Percentiles rank a stretch among this genome's conserved stretches.
Evolutionary conservation across 345 rosid species (phyloP).

Genomic region (Noccaea caerulescens): DNA sequence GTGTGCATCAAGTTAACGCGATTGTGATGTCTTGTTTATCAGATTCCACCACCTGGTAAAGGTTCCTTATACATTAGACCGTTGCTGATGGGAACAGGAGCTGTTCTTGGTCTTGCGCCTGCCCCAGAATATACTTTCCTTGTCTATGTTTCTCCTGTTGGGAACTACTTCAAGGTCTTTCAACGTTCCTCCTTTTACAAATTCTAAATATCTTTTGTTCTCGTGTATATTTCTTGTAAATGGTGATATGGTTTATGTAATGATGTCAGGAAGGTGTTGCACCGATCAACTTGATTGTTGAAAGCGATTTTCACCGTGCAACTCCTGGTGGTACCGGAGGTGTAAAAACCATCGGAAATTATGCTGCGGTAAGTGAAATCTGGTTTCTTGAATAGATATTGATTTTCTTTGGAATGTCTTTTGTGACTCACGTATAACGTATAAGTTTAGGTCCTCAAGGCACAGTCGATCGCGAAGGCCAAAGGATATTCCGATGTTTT

Average conservation of each 20-base stretch:
- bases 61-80: conserved; percentile 92
- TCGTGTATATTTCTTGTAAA: neutral
- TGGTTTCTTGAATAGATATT: neutral
- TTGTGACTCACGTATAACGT: neutral
- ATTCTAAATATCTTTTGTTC: neutral
- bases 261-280: conserved; percentile 82
- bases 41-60: conserved; percentile 94
- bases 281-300: conserved; percentile 48
- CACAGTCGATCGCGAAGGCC: conserved; percentile 44
- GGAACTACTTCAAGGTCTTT: conserved; percentile 89
- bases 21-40: conserved; percentile 34
- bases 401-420: neutral
- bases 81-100: conserved; percentile 94
- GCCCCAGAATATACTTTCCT: conserved; percentile 94
- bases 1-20: neutral
- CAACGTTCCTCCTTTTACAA: neutral
- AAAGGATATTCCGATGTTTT: conserved; percentile 48
- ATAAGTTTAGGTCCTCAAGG: conserved; percentile 36
- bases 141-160: conserved; percentile 92
- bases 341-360: conserved; percentile 92
- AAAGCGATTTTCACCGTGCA: conserved; percentile 60
- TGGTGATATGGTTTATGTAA: neutral
- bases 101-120: conserved; percentile 98
- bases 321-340: conserved; percentile 99
- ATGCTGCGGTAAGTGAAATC: conserved; percentile 71